phyloP scores from a whole-genome alignment of 805 yeast species.

The Saccharomycopsis javanensis region DNA sequence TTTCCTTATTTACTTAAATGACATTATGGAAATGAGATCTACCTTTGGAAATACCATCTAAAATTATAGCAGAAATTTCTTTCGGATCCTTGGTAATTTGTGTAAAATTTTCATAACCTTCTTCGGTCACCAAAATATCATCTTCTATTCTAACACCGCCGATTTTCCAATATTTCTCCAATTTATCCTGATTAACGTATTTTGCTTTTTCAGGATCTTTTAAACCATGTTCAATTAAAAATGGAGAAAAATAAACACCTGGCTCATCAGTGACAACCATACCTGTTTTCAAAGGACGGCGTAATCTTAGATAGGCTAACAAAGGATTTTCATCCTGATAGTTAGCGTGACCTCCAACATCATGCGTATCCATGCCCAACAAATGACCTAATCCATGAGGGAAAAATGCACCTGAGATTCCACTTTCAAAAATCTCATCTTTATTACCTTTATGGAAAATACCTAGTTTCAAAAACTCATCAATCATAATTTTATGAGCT shows the following conservation, averaged over 20 bases:
- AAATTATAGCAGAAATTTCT: slow-evolving; percentile 70
- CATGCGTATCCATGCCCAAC: slow-evolving; percentile 93
- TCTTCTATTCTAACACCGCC: slow-evolving; percentile 99
- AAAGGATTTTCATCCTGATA: slow-evolving; percentile 76
- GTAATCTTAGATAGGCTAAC: slow-evolving; percentile 66
- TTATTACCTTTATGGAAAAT: slow-evolving; percentile 53
- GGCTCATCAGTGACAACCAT: slow-evolving; percentile 96
- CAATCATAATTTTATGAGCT: slow-evolving; percentile 71
- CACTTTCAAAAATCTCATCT: slow-evolving; percentile 60
- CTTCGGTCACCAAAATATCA: slow-evolving; percentile 68
- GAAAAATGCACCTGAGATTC: slow-evolving; percentile 68
- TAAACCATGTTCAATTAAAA: slow-evolving; percentile 57
- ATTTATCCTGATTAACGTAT: slow-evolving; percentile 53
- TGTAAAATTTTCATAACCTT: slow-evolving; percentile 76
- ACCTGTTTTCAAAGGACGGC: slow-evolving; percentile 59
- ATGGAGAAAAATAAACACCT: slow-evolving; percentile 84
- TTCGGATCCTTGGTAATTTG: slow-evolving; percentile 76
- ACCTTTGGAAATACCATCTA: slow-evolving; percentile 55
- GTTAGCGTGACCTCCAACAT: slow-evolving; percentile 83
- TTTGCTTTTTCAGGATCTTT: slow-evolving; percentile 40
- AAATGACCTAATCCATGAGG: slow-evolving; percentile 97
- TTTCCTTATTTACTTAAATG: slow-evolving; percentile 23
- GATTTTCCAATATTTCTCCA: slow-evolving; percentile 71
- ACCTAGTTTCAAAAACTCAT: slow-evolving; percentile 63
- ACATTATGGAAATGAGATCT: slow-evolving; percentile 53